Base-by-base conservation (phyloP, 306 rosid genomes). In the Luffa aegyptiaca region DNA sequence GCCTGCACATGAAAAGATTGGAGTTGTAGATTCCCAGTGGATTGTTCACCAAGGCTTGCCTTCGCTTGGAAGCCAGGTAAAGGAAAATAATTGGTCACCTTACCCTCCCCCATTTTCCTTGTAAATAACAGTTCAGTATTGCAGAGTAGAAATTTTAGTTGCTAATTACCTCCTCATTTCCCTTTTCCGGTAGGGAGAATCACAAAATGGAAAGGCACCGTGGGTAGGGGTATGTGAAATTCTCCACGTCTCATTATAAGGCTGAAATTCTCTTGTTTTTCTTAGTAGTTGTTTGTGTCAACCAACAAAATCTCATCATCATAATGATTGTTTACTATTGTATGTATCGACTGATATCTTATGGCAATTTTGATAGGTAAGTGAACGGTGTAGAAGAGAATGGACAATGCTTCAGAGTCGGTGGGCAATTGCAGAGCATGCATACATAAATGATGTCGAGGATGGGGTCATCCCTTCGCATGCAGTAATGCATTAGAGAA, bases 1-100 rank as follows among this genome's bases (percentile, higher is more conserved):
- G 98, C 98, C 97, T 82, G 97, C 98, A 37, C 93, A 94, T 71
- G 98, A 94, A 85, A 94, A 92, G 87, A 92, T 94, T n/a, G 98
- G 98, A 71, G 98, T 94, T 39, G 92, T 94, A 74, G 98, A 94
- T 89, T 87, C 96, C 51, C 98, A 94, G 68, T 94, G 98, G 98
- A 92, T 94, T 82, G 72, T 94, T 80, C 98, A 94, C 79, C 98
- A 94, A 86, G 77, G 88, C 36, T 89, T 92, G 87, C 97, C 98
- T 69, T 89, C 98, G 6, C 92, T 94, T 35, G 98, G 98, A 81
- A 89, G 53, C 85, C 98, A 94, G 94, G 98, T 94, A 81, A 80
- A 5, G 33, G 39, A 52, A 70, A 70, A 42, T 42, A 44, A 21
- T 9, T 78, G 53, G 45, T 35, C 5, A 36, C 18, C 3, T 37